A percentile compares a stretch with the other conserved stretches of the same genome.
phyloP scores from a whole-genome alignment of 1,284 basidiomycete species.

The Marasmius fiardii region DNA sequence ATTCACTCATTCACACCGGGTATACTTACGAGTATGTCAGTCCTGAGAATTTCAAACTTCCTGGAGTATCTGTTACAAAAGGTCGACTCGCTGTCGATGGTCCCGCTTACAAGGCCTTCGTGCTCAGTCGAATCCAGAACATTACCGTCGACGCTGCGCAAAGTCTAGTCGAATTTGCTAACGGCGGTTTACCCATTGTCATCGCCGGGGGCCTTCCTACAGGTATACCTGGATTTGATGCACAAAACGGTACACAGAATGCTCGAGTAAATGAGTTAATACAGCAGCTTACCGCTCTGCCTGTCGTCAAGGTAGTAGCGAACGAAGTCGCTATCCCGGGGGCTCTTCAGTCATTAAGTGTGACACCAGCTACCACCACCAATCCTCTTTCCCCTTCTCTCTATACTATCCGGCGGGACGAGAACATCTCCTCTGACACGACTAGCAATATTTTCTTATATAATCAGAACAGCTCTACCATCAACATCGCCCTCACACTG shows the following conservation, averaged over 20 bases:
- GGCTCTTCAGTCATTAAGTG: slow-evolving; percentile 13
- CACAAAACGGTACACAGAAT: slow-evolving; percentile 9
- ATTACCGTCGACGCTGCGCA: slow-evolving; percentile 17
- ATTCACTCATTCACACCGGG: slow-evolving; percentile 13
- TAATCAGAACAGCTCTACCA: slow-evolving; percentile 9
- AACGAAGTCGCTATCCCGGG: slow-evolving; percentile 12
- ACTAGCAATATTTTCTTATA: slow-evolving; percentile 15
- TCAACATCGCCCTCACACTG: slow-evolving; percentile 15
- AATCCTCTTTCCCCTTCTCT: slow-evolving; percentile 10
- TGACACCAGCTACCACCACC: slow-evolving; percentile 13
- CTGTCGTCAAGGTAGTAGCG: slow-evolving; percentile 10
- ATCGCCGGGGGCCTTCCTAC: slow-evolving; percentile 13
- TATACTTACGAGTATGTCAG: slow-evolving; percentile 20
- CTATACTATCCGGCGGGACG: slow-evolving; percentile 13
- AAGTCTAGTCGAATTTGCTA: slow-evolving; percentile 12
- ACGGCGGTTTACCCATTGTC: slow-evolving; percentile 13
- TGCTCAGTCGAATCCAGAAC: slow-evolving; percentile 14
- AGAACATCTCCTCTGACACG: not conserved
- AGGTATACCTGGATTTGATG: slow-evolving; percentile 17
- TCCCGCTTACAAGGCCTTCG: slow-evolving; percentile 18
- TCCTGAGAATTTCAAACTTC: slow-evolving; percentile 18
- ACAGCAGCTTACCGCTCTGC: slow-evolving; percentile 11
- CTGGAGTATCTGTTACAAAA: slow-evolving; percentile 15
- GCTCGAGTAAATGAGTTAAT: slow-evolving; percentile 14
- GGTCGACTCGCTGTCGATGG: slow-evolving; percentile 14